phyloP scores from a whole-genome alignment of 805 yeast species.

The Candida qinlingensis region DNA sequence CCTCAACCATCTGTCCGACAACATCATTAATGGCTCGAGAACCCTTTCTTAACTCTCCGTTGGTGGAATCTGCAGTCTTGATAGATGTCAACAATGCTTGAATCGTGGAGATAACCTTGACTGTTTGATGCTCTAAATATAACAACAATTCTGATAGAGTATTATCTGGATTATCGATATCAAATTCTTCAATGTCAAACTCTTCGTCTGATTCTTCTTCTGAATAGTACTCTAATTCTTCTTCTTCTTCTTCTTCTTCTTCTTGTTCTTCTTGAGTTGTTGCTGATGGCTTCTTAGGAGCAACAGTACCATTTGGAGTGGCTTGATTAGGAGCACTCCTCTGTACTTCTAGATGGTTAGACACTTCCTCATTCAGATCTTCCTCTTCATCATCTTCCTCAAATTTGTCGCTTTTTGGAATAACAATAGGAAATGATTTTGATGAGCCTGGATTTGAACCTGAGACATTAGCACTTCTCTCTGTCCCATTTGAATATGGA shows the following conservation, averaged over 20 bases:
- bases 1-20: constrained; percentile 82
- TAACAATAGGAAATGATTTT: background rate
- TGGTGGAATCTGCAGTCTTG: constrained; percentile 69
- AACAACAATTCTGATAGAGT: constrained; percentile 77
- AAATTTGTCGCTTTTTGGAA: background rate
- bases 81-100: constrained; percentile 75
- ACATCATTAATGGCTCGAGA: constrained; percentile 74
- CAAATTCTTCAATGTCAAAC: constrained; percentile 70
- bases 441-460: no score
- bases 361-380: background rate
- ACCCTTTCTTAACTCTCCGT: constrained; percentile 65
- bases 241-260: background rate
- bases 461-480: no score
- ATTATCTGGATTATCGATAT: constrained; percentile 82
- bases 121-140: constrained; percentile 90
- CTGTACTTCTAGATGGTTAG: background rate
- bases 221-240: constrained; percentile 4
- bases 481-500: no score
- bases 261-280: background rate
- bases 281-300: background rate
- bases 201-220: constrained; percentile 24
- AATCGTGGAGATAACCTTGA: constrained; percentile 83
- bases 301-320: background rate
- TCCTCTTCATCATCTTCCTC: background rate
- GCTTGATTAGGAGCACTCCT: background rate